Conservation (phyloP, 148 eudicot genomes). For the Chenopodium quinoa region DNA sequence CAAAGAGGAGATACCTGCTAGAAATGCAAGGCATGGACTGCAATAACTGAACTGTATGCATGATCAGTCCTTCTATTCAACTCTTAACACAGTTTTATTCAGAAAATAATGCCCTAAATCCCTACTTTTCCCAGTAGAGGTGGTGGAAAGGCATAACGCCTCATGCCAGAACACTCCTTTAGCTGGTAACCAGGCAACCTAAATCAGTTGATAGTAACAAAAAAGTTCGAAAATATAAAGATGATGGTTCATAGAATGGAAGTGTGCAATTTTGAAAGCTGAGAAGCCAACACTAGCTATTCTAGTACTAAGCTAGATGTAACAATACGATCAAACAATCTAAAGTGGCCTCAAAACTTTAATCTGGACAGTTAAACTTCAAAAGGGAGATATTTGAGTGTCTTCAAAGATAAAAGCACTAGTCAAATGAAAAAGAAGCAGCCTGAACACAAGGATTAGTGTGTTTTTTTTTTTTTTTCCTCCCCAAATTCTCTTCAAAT, state of each 20-base stretch:
- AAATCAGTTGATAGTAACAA: not conserved
- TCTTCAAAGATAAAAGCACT: conserved; percentile 4
- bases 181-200: not conserved
- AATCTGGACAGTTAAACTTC: not conserved
- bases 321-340: not conserved
- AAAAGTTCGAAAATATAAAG: not conserved
- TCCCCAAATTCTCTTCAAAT: not conserved
- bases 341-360: not conserved
- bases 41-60: conserved; percentile 56
- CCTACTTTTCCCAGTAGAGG: not conserved
- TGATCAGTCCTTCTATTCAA: conserved; percentile 24
- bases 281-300: not conserved
- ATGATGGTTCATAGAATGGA: not conserved
- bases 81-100: conserved; percentile 8
- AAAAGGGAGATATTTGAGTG: not conserved
- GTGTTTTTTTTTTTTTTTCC: too few species aligned
- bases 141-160: not conserved
- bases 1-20: conserved; percentile 48
- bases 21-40: conserved; percentile 31
- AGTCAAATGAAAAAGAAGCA: not conserved
- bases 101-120: not conserved
- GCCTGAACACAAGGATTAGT: not conserved
- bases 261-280: not conserved
- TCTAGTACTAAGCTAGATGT: not conserved
- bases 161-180: not conserved